Conservation (phyloP, 305 asterid species). For the Galium porrigens region DNA sequence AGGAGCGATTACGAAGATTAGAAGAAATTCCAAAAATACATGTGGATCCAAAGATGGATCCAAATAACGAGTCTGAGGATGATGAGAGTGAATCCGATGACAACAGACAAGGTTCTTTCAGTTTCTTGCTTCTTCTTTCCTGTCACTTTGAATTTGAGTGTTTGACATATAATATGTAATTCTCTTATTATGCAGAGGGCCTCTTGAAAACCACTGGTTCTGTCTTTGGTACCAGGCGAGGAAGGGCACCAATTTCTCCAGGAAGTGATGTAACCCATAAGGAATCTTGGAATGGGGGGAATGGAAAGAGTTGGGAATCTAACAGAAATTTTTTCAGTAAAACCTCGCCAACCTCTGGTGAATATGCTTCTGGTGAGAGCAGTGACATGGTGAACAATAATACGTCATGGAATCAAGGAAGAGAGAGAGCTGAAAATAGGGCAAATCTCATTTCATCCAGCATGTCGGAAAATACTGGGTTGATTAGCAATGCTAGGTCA, state of each 20-base stretch:
- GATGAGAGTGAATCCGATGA: conserved; percentile 61
- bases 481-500: conserved; percentile 26
- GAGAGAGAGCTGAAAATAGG: conserved; percentile 33
- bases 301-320: conserved; percentile 34
- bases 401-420: conserved; percentile 41
- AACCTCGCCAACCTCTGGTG: conserved; percentile 23
- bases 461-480: conserved; percentile 33
- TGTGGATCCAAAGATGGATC: conserved; percentile 94
- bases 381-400: conserved; percentile 44
- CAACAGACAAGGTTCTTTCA: conserved; percentile 45
- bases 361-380: conserved; percentile 23
- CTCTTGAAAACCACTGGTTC: conserved; percentile 48
- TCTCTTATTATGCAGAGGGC: conserved; percentile 39
- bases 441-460: conserved; percentile 31
- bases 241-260: conserved; percentile 60
- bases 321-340: conserved; percentile 37
- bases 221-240: conserved; percentile 53
- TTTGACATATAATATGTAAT: conserved; percentile 8
- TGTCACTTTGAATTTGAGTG: conserved; percentile 9
- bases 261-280: conserved; percentile 41
- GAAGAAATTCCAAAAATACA: conserved; percentile 78
- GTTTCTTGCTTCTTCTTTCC: conserved; percentile 15
- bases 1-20: conserved; percentile 79
- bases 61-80: conserved; percentile 72
- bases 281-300: conserved; percentile 50